phyloP scores from a whole-genome alignment of 164 flowering plant genomes.

The Umbilicus rupestris region DNA sequence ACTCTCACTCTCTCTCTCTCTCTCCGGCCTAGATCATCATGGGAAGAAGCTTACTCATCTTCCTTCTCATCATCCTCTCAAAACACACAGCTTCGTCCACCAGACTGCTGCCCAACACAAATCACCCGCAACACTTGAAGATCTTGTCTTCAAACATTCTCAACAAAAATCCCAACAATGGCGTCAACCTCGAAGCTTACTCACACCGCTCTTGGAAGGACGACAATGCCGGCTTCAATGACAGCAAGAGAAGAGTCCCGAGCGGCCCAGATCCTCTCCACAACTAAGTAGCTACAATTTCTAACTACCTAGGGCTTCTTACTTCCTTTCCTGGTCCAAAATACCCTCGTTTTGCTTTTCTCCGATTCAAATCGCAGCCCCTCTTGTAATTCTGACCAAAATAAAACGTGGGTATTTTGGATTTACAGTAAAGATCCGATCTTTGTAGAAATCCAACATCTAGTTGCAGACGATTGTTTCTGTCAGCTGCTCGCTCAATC shows the following conservation, averaged over 20 bases:
- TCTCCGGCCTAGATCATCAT: background rate
- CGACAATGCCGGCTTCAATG: conserved; percentile 1
- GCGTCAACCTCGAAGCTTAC: background rate
- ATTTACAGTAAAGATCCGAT: background rate
- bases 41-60: background rate
- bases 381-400: background rate
- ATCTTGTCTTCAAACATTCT: background rate
- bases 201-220: background rate
- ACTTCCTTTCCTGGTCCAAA: background rate
- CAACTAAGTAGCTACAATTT: background rate
- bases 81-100: conserved; percentile 2
- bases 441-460: background rate
- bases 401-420: conserved; percentile 3
- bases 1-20: no score
- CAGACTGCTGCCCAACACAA: background rate
- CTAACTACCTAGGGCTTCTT: no score
- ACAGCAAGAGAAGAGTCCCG: conserved; percentile 4
- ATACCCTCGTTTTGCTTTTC: conserved; percentile 6
- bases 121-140: background rate
- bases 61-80: background rate
- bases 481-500: background rate
- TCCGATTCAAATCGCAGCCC: background rate
- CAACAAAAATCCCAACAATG: background rate
- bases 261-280: conserved; percentile 8
- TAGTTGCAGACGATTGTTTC: background rate